Evolutionary conservation across 257 asterid genomes (phyloP), one percentile per base, ranked within the genome.

Genomic region (Plantago major): DNA sequence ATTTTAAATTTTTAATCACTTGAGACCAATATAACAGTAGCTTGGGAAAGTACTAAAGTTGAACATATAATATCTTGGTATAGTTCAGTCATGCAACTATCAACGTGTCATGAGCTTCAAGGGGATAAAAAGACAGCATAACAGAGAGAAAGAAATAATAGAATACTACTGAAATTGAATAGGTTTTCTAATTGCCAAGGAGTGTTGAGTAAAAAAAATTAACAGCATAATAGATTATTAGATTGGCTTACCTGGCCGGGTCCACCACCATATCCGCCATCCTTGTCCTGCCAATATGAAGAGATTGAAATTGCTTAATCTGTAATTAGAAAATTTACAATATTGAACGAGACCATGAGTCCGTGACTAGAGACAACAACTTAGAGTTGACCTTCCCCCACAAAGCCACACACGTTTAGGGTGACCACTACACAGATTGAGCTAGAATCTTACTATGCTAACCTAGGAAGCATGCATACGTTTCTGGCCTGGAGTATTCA

Each of bases 221-320:
- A 2, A 33, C 40, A 33, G 9, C 55, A 45, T 37, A 8, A 15
- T 12, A 15, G 11, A 42, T 46, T n/a, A 59, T 51, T 15, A 60
- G 16, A 13, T 28, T 18, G 68, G 72, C 79, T 68, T 58, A 82
- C 99, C 95, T 93, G 99, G 64, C 96, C 94, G 42, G 99, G 99
- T 82, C 99, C 99, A 61, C 99, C 99, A 37, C 96, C 95, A 72
- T 89, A 93, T 67, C 97, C 99, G 72, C 99, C 99, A 67, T 87
- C 73, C 62, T 76, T 74, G 66, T 87, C 97, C 99, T 93, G 78
- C 52, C 68, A 66, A 9, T 52, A 11, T 53, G 12, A 53, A 5
- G 52, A 50, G 11, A 44, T 8, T 42, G n/a, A 42, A 17, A 46
- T 58, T 42, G n/a, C 45, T 58, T 17, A 17, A 0, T 11, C 47